Evolutionary conservation across 2,329 filamentous ascomycete genomes (phyloP).

Genomic region (Phoma herbarum): DNA sequence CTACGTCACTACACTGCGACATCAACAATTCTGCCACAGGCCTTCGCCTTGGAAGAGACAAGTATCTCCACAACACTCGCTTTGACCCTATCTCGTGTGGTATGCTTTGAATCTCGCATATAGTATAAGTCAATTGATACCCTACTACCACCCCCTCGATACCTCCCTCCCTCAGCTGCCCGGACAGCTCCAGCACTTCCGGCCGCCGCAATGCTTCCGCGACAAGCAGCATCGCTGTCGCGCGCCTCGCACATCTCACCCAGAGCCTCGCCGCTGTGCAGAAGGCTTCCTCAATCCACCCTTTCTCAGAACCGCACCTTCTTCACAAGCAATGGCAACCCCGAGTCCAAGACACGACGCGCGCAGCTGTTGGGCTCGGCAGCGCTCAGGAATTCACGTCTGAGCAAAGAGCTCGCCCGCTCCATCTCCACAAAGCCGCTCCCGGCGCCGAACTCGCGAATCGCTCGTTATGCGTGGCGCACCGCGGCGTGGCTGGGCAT

Average conservation of each 20-base stretch:
- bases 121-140: conserved; percentile 14
- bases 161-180: conserved; percentile 6
- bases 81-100: conserved; percentile 1
- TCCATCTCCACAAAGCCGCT: conserved; percentile 44
- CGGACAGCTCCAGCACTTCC: conserved; percentile 11
- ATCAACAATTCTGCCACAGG: conserved; percentile 15
- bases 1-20: conserved; percentile 10
- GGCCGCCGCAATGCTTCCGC: conserved; percentile 39
- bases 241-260: conserved; percentile 34
- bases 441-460: conserved; percentile 43
- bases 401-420: conserved; percentile 35
- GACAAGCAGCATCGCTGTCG: conserved; percentile 43
- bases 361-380: conserved; percentile 32
- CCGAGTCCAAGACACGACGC: conserved; percentile 32
- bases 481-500: conserved; percentile 77
- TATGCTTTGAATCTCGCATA: conserved; percentile 3
- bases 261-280: conserved; percentile 28
- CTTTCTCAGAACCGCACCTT: conserved; percentile 34
- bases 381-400: conserved; percentile 29
- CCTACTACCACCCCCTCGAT: neutral
- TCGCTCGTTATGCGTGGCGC: conserved; percentile 69
- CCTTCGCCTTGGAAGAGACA: conserved; percentile 6
- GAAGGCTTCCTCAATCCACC: conserved; percentile 21
- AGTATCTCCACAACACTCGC: conserved; percentile 7
- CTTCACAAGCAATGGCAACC: conserved; percentile 40